A percentile compares a stretch with the other conserved stretches of the same genome.
Conservation (phyloP, 2,329 filamentous ascomycete genomes). For the Neofusicoccum laricinum region DNA sequence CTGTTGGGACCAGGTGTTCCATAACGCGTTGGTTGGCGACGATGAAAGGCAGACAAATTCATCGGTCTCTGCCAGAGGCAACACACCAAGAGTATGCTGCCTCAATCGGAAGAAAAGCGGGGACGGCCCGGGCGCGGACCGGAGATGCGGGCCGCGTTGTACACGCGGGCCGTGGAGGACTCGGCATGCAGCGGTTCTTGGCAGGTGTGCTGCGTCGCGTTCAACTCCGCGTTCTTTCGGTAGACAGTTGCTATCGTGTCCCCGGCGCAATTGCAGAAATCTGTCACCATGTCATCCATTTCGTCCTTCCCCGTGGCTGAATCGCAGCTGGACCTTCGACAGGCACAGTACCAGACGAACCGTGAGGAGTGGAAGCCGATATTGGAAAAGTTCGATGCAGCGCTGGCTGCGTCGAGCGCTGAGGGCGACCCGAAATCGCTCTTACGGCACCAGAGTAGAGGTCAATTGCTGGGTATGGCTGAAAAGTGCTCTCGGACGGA, state of each 20-base stretch:
- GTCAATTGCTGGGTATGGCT: conserved; percentile 28
- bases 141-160: neutral
- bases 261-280: neutral
- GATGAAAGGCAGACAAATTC: too few species aligned
- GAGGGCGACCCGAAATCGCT: conserved; percentile 33
- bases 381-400: conserved; percentile 28
- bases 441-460: conserved; percentile 27
- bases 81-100: too few species aligned
- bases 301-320: neutral
- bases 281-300: neutral
- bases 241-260: neutral
- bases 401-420: conserved; percentile 25
- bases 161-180: neutral
- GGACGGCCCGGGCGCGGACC: neutral
- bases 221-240: too few species aligned
- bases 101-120: neutral
- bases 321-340: neutral
- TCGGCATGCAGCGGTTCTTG: neutral
- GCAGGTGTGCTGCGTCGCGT: too few species aligned
- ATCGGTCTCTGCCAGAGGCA: too few species aligned
- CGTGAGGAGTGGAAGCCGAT: conserved; percentile 30
- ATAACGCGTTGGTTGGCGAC: too few species aligned
- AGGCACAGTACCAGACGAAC: neutral
- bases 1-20: too few species aligned
- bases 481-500: too few species aligned